phyloP scores from a whole-genome alignment of 768 basidiomycete genomes.

The Cyclocybe aegerita region DNA sequence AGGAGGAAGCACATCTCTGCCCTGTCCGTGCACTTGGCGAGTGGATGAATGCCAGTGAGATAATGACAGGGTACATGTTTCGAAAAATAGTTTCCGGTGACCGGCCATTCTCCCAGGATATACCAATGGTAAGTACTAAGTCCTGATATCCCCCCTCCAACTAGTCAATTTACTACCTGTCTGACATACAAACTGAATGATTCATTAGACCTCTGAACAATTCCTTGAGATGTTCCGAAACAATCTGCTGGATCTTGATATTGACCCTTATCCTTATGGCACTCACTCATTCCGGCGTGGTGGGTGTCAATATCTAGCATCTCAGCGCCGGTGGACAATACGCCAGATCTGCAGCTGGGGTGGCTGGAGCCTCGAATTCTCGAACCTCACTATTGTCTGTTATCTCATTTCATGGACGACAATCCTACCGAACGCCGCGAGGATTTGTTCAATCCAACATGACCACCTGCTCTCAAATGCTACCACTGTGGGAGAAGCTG shows the following conservation, averaged over 20 bases:
- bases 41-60: conserved; percentile 23
- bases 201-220: conserved; percentile 29
- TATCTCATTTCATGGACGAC: conserved; percentile 38
- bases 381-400: conserved; percentile 37
- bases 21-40: conserved; percentile 30
- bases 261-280: conserved; percentile 34
- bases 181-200: too few species aligned
- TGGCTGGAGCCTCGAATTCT: conserved; percentile 41
- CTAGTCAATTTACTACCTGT: too few species aligned
- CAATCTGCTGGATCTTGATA: conserved; percentile 34
- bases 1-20: conserved; percentile 29
- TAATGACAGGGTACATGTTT: conserved; percentile 31
- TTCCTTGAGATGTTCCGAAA: conserved; percentile 39
- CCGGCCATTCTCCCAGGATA: conserved; percentile 16
- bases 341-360: conserved; percentile 43
- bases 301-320: conserved; percentile 36
- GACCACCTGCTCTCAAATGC: conserved; percentile 12
- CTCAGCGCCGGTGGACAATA: conserved; percentile 30
- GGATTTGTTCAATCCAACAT: conserved; percentile 33
- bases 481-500: conserved; percentile 3
- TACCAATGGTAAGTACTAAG: conserved; percentile 7
- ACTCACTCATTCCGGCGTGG: conserved; percentile 26
- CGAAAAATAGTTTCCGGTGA: conserved; percentile 27
- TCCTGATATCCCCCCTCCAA: too few species aligned
- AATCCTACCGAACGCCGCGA: conserved; percentile 23